Evolutionary conservation across 2,329 filamentous ascomycete species (phyloP).

Genomic region (Colletotrichum sansevieriae): DNA sequence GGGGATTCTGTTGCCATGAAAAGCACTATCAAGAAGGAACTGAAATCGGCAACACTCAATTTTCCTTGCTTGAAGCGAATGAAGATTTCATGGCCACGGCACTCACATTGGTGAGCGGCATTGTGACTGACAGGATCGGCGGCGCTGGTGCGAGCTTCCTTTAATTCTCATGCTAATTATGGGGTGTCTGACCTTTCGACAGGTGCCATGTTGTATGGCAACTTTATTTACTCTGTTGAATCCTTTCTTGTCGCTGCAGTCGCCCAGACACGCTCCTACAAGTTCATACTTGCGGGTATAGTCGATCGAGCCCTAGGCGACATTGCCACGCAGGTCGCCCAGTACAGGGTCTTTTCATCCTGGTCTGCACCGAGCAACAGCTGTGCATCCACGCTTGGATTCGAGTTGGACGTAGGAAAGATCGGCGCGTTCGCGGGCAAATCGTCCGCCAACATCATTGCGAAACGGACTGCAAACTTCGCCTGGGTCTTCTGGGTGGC

Average conservation of each 20-base stretch:
- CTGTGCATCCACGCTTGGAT: slow-evolving; percentile 71
- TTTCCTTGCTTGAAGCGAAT: slow-evolving; percentile 69
- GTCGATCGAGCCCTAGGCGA: slow-evolving; percentile 70
- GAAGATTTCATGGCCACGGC: slow-evolving; percentile 73
- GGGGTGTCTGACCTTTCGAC: background rate
- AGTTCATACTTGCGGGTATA: slow-evolving; percentile 70
- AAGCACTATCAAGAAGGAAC: slow-evolving; percentile 70
- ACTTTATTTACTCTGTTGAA: slow-evolving; percentile 68
- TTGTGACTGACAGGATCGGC: slow-evolving; percentile 70
- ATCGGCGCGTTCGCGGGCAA: slow-evolving; percentile 72
- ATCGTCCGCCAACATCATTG: slow-evolving; percentile 70
- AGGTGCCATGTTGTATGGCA: slow-evolving; percentile 47
- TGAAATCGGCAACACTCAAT: slow-evolving; percentile 71
- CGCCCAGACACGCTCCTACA: slow-evolving; percentile 66
- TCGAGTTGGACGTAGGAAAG: slow-evolving; percentile 74
- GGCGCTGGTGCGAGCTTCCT: slow-evolving; percentile 59
- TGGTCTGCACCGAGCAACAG: slow-evolving; percentile 74
- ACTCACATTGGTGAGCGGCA: slow-evolving; percentile 66
- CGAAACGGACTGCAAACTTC: slow-evolving; percentile 68
- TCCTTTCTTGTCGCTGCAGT: slow-evolving; percentile 71
- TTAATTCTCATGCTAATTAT: background rate
- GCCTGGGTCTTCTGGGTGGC: slow-evolving; percentile 73
- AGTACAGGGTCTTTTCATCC: slow-evolving; percentile 75
- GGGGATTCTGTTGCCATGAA: slow-evolving; percentile 73
- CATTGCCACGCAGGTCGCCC: slow-evolving; percentile 73